Base-by-base conservation (phyloP, 2,329 filamentous ascomycete genomes). In the Hypoxylon sp. region DNA sequence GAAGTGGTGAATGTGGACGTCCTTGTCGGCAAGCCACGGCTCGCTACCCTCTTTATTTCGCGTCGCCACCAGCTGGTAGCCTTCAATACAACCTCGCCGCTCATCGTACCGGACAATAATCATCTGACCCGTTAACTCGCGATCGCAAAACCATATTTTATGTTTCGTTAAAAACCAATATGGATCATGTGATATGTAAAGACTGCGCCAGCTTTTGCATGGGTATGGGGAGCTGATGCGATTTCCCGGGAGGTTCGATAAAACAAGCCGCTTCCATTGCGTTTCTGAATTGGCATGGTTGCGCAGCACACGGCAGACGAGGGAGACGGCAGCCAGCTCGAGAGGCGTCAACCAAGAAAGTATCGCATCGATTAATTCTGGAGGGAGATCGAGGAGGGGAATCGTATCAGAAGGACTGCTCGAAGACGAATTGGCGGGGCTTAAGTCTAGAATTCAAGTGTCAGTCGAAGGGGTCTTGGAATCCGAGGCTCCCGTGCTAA, bases 101-200 rank as follows among this genome's bases (percentile, higher is more conserved):
- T 89, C 87, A 76, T 97, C 89, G 75, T 94, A 98, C 11, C 92
- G 89, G n/a, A 87, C 86, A 42, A 97, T 76, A 27, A 97, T 85
- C 46, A 97, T 79, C 76, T 91, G 92, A 0, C 94, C 94, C 1
- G 87, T 90, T 52, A 93, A 85, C 31, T 90, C 86, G 1, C 84
- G 86, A 78, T 97, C 93, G 65, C 89, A 88, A 75, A 97, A 95
- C 94, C 94, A 98, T 70, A 98, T 83, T 79, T 92, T 94, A 76
- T 92, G 85, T 56, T 87, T 89, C 0, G 92, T 85, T 0, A 98
- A 83, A 75, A 97, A 97, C 94, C 94, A 98, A 74, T 91, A 89
- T 0, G 91, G 91, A 70, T 96, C 87, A 77, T 96, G 92, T 19
- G 89, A 85, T 46, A 86, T 82, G 77, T 92, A 97, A 2, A 97